These are phyloP conservation scores for Conoideocrella luteorostrata DNA, from an alignment of 2,329 filamentous ascomycete genomes.

Conservation along the genomic window DNA sequence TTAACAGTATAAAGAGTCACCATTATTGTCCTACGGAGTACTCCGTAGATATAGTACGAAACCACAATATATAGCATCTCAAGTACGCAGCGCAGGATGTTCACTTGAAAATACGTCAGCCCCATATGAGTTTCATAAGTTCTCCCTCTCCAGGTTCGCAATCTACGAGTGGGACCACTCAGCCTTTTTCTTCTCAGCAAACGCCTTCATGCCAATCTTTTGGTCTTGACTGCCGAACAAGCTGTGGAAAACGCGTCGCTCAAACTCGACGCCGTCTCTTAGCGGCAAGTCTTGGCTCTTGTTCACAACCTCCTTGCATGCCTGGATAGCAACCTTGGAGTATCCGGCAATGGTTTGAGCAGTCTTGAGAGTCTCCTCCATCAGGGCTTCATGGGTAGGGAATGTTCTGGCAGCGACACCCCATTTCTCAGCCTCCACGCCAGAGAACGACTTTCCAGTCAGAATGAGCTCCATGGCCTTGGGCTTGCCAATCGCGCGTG, in stretches of 20 bases:
- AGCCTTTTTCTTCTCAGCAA: constrained; percentile 89
- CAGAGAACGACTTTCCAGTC: constrained; percentile 77
- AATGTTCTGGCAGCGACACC: constrained; percentile 82
- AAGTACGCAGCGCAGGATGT: too few relatives aligned
- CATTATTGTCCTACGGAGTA: too few relatives aligned
- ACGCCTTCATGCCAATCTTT: constrained; percentile 94
- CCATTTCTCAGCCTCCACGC: constrained; percentile 81
- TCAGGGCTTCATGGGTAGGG: constrained; percentile 70
- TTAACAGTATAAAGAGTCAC: too few relatives aligned
- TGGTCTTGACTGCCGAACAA: constrained; percentile 94
- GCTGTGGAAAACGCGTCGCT: constrained; percentile 86
- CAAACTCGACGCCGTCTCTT: constrained; percentile 88
- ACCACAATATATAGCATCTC: too few relatives aligned
- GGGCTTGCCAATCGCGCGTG: constrained; percentile 73
- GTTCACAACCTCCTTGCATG: constrained; percentile 96
- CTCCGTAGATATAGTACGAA: too few relatives aligned
- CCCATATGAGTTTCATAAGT: too few relatives aligned
- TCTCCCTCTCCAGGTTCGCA: background rate
- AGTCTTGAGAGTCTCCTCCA: constrained; percentile 73
- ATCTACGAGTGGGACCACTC: constrained; percentile 76
- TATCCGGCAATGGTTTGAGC: constrained; percentile 86
- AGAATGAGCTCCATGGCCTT: constrained; percentile 88
- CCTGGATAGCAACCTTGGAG: constrained; percentile 80
- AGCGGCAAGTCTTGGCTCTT: constrained; percentile 92
- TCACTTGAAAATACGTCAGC: too few relatives aligned